phyloP scores from a whole-genome alignment of 257 asterid species.

The Solanum chaucha region DNA sequence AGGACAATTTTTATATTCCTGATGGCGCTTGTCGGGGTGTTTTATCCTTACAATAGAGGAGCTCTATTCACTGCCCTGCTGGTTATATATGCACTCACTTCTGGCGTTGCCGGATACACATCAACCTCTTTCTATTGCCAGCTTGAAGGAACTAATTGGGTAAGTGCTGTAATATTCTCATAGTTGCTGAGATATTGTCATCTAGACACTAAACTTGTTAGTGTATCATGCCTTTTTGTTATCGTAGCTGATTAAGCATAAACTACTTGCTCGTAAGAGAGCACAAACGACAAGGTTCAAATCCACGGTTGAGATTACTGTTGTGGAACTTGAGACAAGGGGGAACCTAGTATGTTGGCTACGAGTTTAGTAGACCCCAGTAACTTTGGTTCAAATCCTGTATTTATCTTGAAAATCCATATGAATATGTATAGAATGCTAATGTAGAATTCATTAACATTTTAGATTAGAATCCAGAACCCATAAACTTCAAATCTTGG shows the following conservation, averaged over 20 bases:
- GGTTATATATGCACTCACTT: conserved; percentile 58
- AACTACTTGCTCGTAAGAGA: background rate
- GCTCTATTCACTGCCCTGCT: conserved; percentile 50
- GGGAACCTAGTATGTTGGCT: background rate
- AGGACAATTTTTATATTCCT: conserved; percentile 54
- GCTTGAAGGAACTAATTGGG: conserved; percentile 75
- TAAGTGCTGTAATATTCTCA: background rate
- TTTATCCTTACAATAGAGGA: conserved; percentile 68
- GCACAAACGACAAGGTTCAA: background rate
- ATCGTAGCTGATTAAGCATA: background rate
- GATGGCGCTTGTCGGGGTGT: conserved; percentile 60
- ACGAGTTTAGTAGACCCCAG: background rate
- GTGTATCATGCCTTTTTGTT: background rate
- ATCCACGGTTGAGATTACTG: background rate
- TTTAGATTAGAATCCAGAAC: background rate
- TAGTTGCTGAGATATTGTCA: background rate
- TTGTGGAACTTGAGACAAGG: background rate
- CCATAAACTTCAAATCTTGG: background rate
- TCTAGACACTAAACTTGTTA: background rate
- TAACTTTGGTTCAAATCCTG: no score
- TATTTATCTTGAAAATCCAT: background rate
- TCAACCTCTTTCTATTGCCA: conserved; percentile 57
- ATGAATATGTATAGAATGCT: background rate
- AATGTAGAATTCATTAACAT: background rate
- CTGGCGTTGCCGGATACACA: conserved; percentile 59